Conservation (phyloP, 108 stramenopile species). For the Discostella stelligeroides region DNA sequence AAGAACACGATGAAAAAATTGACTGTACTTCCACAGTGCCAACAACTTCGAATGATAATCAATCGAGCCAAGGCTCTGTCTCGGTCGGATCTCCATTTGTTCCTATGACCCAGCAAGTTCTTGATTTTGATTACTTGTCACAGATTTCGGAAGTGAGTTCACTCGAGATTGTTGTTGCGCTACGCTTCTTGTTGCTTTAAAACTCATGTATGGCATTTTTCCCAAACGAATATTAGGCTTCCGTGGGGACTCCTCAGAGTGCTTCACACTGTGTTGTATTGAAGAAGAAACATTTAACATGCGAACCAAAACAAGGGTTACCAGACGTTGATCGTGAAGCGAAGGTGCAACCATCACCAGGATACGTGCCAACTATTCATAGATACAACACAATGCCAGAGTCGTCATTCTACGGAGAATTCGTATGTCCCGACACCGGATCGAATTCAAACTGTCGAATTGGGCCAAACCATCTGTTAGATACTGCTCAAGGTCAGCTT, state of each 20-base stretch:
- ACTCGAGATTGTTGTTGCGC: background rate
- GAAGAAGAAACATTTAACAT: background rate
- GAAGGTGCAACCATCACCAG: no score
- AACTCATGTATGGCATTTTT: no score
- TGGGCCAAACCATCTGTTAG: no score
- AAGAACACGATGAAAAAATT: no score
- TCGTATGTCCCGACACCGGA: no score
- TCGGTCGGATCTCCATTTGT: slow-evolving; percentile 5
- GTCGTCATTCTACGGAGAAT: no score
- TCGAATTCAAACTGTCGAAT: no score
- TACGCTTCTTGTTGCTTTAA: background rate
- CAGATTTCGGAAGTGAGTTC: slow-evolving; percentile 33
- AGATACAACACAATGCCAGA: no score
- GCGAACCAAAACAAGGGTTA: no score
- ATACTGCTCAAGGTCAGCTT: no score
- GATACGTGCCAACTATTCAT: no score
- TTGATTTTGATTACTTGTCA: slow-evolving; percentile 37
- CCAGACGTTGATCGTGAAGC: no score
- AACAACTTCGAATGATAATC: background rate
- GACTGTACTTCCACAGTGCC: background rate
- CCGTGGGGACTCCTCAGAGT: background rate
- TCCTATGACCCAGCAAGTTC: slow-evolving; percentile 30
- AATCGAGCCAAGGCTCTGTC: background rate
- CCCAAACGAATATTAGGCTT: background rate
- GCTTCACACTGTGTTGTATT: background rate